Evolutionary conservation across 176 grass and related monocot genomes (phyloP).

Genomic region (Oryza glumipatula): DNA sequence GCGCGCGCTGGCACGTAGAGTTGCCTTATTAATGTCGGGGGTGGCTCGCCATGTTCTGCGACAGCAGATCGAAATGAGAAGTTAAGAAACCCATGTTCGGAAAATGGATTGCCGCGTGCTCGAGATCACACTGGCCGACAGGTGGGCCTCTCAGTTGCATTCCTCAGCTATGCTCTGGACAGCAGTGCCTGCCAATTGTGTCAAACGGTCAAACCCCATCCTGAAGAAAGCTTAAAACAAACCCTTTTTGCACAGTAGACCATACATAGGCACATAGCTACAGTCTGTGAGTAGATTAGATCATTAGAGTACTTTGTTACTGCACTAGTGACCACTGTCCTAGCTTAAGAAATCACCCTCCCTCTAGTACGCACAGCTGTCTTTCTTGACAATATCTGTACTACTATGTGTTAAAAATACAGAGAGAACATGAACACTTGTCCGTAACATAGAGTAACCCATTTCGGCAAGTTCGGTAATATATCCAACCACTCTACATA

Average conservation of each 20-base stretch:
- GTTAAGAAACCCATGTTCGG: not conserved
- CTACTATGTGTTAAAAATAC: not conserved
- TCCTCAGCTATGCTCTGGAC: not conserved
- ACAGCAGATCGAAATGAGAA: not conserved
- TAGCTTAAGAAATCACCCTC: not conserved
- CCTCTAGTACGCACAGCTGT: conserved; percentile 21
- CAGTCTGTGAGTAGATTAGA: not conserved
- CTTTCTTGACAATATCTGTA: not conserved
- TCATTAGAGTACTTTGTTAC: not conserved
- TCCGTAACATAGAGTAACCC: too few relatives aligned
- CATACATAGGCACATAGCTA: not conserved
- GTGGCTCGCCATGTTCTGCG: conserved; percentile 20
- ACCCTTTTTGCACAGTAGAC: not conserved
- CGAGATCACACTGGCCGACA: not conserved
- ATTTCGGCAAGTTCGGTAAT: too few relatives aligned
- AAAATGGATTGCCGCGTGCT: not conserved
- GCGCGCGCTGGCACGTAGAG: not conserved
- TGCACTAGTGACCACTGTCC: not conserved
- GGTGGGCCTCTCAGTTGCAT: too few relatives aligned
- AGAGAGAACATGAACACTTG: not conserved
- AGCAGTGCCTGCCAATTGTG: not conserved
- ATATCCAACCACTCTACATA: too few relatives aligned
- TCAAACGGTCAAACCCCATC: not conserved
- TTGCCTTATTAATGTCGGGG: not conserved
- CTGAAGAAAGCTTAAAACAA: not conserved